phyloP scores from a whole-genome alignment of 208 protist species.

The Phytomonas sp. region DNA sequence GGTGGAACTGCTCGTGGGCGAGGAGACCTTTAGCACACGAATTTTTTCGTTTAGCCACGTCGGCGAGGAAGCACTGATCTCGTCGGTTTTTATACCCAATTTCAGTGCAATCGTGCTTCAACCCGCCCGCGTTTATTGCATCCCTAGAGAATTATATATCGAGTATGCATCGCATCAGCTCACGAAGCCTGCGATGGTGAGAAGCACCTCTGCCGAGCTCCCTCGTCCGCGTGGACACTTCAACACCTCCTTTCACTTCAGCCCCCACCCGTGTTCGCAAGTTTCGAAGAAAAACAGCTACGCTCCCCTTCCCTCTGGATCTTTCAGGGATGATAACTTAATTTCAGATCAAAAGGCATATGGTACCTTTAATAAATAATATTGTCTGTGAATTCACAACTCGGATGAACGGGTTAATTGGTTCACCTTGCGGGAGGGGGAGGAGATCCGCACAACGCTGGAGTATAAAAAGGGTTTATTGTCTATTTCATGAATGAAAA shows the following conservation, averaged over 20 bases:
- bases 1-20: conserved; percentile 59
- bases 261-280: not conserved
- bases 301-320: not conserved
- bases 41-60: conserved; percentile 61
- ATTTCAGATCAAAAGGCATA: conserved; percentile 7
- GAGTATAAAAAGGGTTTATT: no score
- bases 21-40: conserved; percentile 39
- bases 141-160: conserved; percentile 38
- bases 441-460: not conserved
- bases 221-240: not conserved
- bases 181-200: not conserved
- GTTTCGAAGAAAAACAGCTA: not conserved
- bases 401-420: not conserved
- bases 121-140: conserved; percentile 60
- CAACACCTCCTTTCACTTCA: not conserved
- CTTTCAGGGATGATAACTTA: not conserved
- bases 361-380: conserved; percentile 17
- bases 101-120: conserved; percentile 69
- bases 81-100: conserved; percentile 53
- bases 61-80: conserved; percentile 64
- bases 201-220: not conserved
- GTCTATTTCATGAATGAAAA: not conserved
- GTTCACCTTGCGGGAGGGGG: not conserved
- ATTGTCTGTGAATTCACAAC: not conserved
- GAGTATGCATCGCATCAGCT: conserved; percentile 47